Conservation (phyloP, 1,284 basidiomycete genomes). For the Phaffia rhodozyma region DNA sequence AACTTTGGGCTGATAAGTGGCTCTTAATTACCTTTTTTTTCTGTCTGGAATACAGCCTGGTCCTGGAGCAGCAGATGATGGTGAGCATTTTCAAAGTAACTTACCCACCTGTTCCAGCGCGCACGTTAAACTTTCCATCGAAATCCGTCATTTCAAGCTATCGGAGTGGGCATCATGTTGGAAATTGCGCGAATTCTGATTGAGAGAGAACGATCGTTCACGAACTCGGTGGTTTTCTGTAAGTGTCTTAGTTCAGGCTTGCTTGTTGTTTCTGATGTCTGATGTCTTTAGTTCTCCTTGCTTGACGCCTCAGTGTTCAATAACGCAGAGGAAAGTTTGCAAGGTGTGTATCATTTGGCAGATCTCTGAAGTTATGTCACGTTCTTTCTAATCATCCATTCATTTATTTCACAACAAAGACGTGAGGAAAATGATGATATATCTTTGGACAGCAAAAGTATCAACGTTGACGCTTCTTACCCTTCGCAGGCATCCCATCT, state of each 20-base stretch:
- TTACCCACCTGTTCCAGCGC: background rate
- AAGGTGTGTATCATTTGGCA: background rate
- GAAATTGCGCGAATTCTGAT: conserved; percentile 74
- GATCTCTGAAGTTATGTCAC: background rate
- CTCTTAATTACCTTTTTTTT: background rate
- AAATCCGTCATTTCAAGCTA: conserved; percentile 34
- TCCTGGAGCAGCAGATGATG: conserved; percentile 1
- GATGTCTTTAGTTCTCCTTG: background rate
- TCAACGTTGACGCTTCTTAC: background rate
- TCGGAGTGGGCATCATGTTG: conserved; percentile 82
- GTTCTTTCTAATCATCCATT: no score
- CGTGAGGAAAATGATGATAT: background rate
- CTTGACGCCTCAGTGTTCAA: conserved; percentile 61
- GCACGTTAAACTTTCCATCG: conserved; percentile 39
- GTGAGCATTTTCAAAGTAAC: conserved; percentile 18
- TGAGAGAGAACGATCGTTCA: conserved; percentile 56
- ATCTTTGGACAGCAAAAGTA: no score
- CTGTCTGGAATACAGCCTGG: conserved; percentile 3
- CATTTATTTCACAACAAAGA: background rate
- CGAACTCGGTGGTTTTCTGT: conserved; percentile 76
- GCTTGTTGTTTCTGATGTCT: background rate
- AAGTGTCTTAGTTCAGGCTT: conserved; percentile 30
- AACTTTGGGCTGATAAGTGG: conserved; percentile 16
- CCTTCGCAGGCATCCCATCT: conserved; percentile 65
- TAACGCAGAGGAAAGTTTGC: conserved; percentile 53